Evolutionary conservation across 2,329 filamentous ascomycete genomes (phyloP), one percentile per base, ranked within the genome.

Genomic region (Epichloe brachyelytri): DNA sequence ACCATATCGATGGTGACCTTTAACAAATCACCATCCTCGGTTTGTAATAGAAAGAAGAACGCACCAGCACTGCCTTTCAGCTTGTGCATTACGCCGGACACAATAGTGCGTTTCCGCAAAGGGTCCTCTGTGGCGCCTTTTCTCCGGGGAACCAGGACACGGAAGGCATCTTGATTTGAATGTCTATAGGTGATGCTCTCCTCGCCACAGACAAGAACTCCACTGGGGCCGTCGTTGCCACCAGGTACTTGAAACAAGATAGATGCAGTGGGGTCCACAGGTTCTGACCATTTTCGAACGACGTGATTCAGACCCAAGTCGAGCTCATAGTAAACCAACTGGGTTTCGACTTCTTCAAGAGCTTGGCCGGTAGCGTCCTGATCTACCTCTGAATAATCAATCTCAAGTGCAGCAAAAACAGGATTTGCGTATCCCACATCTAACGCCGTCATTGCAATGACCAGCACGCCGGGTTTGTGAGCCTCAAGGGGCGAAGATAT

Each of bases 361-460:
- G 89, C 89, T 63, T 86, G 79, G 15, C 90, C 91, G 0, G 86
- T 88, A 0, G 89, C 82, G 65, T 98, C 94, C 66, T 93, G 86
- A 62, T 99, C 94, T 3, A 83, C 82, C 62, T 95, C 89, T 2
- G 84, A 83, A 65, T 95, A 97, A 62, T 98, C 90, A 22, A 95
- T 81, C 67, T 99, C 94, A 7, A 99, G 76, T 0, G 89, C 86
- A 10, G 93, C 94, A 63, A 98, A 99, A 43, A 97, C 85, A 3
- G 93, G 93, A 64, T 98, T 96, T 55, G 95, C 88, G 66, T 97
- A 98, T 38, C 91, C 93, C 33, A 96, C 91, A 65, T 99, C 94
- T 43, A 98, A 72, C 1, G 88, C 88, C 22, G 88, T 85, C 60
- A 97, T 76, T 33, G 87, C 86, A 59, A 95, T 88, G 22, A 97